Conservation (phyloP, 805 yeast genomes). For the Candida khao-thaluensis region DNA sequence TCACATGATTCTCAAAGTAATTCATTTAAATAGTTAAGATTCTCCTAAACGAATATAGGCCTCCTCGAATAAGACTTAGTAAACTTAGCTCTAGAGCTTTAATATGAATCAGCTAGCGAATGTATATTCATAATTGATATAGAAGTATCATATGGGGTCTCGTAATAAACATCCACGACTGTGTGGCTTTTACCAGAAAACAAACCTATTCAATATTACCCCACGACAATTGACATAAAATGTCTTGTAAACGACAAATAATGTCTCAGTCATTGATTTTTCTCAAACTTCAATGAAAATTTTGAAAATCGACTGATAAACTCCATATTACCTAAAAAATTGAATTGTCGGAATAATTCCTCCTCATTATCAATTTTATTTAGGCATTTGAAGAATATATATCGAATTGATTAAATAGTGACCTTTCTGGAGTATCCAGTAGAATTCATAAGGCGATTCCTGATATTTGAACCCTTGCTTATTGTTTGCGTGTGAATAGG, state of each 20-base stretch:
- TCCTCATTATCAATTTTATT: not conserved
- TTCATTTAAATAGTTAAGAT: too few relatives aligned
- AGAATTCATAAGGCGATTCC: not conserved
- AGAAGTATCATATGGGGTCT: too few relatives aligned
- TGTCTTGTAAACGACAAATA: not conserved
- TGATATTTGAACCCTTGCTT: not conserved
- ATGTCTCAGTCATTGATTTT: slow-evolving; percentile 5
- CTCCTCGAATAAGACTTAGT: too few relatives aligned
- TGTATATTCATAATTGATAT: too few relatives aligned
- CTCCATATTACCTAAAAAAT: not conserved
- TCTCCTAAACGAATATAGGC: too few relatives aligned
- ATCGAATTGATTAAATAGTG: not conserved
- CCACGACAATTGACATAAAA: slow-evolving; percentile 2
- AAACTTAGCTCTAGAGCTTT: too few relatives aligned
- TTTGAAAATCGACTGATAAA: slow-evolving; percentile 4
- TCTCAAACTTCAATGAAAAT: slow-evolving; percentile 4
- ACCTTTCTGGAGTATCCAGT: too few relatives aligned
- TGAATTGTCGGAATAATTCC: not conserved
- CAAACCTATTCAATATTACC: too few relatives aligned
- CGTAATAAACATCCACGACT: too few relatives aligned
- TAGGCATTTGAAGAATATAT: not conserved
- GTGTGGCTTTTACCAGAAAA: not conserved
- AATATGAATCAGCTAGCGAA: too few relatives aligned
- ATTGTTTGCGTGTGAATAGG: slow-evolving; percentile 5
- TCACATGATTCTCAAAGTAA: too few relatives aligned